Conservation (phyloP, 2,329 filamentous ascomycete genomes). For the Aureobasidium sp. region DNA sequence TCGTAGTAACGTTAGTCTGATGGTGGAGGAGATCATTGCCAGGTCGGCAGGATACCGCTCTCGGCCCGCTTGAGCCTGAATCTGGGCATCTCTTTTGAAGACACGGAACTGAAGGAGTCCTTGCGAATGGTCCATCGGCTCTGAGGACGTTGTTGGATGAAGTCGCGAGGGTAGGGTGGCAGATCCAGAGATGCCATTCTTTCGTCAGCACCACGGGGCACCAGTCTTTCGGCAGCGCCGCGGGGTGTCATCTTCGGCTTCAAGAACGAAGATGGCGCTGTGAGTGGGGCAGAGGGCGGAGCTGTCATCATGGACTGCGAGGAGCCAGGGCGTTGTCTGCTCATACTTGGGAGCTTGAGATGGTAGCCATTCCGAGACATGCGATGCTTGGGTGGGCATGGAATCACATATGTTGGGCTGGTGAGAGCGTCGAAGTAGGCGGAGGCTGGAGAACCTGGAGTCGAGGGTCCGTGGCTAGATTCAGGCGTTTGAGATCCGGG, state of each 20-base stretch:
- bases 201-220: background rate
- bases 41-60: background rate
- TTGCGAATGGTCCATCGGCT: background rate
- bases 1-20: slow-evolving; percentile 5
- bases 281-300: background rate
- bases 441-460: background rate
- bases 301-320: background rate
- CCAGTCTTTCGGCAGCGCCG: background rate
- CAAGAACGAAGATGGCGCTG: background rate
- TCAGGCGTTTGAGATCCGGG: background rate
- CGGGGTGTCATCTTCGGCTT: slow-evolving; percentile 5
- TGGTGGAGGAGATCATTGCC: background rate
- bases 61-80: slow-evolving; percentile 9
- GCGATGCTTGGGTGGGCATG: background rate
- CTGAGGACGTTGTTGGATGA: background rate
- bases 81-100: slow-evolving; percentile 1
- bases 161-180: background rate
- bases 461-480: slow-evolving; percentile 2
- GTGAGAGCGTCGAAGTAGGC: slow-evolving; percentile 7
- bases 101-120: slow-evolving; percentile 8
- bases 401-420: background rate
- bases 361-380: slow-evolving; percentile 2
- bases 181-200: background rate
- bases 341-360: background rate
- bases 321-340: background rate